Conservation (phyloP, 192 early-diverging fungal genomes). For the Backusella liffmaniae region DNA sequence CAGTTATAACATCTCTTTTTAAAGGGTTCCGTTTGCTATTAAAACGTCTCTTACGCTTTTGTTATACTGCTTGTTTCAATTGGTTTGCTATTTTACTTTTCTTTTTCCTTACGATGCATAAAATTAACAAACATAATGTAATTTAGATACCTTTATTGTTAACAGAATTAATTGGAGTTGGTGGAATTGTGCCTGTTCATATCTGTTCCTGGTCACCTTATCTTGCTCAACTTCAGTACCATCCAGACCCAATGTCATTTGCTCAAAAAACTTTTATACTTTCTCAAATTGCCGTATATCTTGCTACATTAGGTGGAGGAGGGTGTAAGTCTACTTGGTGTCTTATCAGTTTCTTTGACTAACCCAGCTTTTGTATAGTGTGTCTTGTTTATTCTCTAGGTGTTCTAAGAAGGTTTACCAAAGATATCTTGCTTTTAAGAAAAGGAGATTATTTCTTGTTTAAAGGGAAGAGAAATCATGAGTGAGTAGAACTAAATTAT, state of each 20-base stretch:
- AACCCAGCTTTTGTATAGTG: constrained; percentile 11
- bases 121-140: not conserved
- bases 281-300: constrained; percentile 28
- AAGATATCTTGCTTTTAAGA: constrained; percentile 32
- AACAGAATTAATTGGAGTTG: constrained; percentile 28
- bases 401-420: constrained; percentile 31
- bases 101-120: not conserved
- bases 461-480: constrained; percentile 38
- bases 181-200: constrained; percentile 22
- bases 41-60: constrained; percentile 30
- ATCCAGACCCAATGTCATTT: constrained; percentile 25
- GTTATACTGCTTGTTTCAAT: constrained; percentile 27
- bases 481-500: constrained; percentile 11
- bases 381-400: constrained; percentile 29
- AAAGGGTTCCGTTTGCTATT: constrained; percentile 30
- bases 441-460: constrained; percentile 33
- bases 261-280: constrained; percentile 23
- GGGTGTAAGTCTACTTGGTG: constrained; percentile 8
- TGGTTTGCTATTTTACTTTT: constrained; percentile 12
- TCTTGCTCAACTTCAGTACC: constrained; percentile 20
- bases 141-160: constrained; percentile 28
- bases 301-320: constrained; percentile 27
- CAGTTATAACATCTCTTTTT: not conserved
- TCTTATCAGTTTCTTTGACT: not conserved
- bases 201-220: constrained; percentile 32